Conservation (phyloP, 1,284 basidiomycete genomes). For the Singerocomus inundabilis region DNA sequence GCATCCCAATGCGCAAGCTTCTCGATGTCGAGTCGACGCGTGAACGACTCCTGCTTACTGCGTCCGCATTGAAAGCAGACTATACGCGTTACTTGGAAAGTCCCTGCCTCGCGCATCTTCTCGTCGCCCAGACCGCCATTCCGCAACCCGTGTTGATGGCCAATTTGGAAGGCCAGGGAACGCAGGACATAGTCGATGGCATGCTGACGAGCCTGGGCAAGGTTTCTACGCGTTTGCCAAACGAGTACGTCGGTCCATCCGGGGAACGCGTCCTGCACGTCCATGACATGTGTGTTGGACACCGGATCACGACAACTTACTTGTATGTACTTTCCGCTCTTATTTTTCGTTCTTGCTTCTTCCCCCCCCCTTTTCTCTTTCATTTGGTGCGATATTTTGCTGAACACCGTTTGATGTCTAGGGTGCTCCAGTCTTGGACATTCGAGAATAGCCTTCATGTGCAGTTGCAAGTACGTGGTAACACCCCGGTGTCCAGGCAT, state of each 20-base stretch:
- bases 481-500: background rate
- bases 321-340: too few relatives aligned
- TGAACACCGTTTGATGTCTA: too few relatives aligned
- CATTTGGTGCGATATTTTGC: background rate
- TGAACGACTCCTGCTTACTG: constrained; percentile 1
- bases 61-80: background rate
- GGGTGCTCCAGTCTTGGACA: constrained; percentile 2
- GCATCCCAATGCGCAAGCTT: constrained; percentile 7
- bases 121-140: constrained; percentile 21
- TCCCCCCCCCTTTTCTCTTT: background rate
- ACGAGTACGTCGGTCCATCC: background rate
- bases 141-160: constrained; percentile 11
- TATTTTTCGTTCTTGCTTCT: too few relatives aligned
- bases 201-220: background rate
- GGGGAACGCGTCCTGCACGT: background rate
- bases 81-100: constrained; percentile 1
- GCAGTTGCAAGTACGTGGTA: background rate
- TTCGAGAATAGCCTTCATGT: background rate
- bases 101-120: constrained; percentile 24
- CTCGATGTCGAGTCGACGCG: background rate
- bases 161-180: background rate
- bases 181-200: too few relatives aligned
- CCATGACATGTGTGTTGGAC: constrained; percentile 1
- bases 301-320: background rate
- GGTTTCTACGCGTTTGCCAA: background rate